A percentile compares a stretch with the other conserved stretches of the same genome.
phyloP scores from a whole-genome alignment of 139 green algal species.

The Desmodesmus armatus region DNA sequence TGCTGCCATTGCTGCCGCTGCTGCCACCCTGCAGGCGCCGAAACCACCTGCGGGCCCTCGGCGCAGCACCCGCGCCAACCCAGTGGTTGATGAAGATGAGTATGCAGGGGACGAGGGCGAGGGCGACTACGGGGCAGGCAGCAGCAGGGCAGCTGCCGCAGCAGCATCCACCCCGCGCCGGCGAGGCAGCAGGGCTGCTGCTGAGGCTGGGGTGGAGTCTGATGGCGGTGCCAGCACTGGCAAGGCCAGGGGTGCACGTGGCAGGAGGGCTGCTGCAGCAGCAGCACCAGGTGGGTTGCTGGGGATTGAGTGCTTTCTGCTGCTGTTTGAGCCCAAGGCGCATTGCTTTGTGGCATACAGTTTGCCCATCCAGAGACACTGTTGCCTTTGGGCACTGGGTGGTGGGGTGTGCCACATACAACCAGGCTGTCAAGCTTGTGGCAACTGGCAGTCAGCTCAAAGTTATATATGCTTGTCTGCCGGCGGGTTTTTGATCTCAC shows the following conservation, averaged over 20 bases:
- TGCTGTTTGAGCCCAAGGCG: too few relatives aligned
- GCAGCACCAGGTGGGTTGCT: neutral
- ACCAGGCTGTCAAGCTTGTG: neutral
- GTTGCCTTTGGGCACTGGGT: neutral
- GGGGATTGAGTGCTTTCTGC: neutral
- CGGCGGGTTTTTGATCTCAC: too few relatives aligned
- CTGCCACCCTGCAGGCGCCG: too few relatives aligned
- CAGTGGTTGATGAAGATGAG: neutral
- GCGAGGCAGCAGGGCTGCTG: neutral
- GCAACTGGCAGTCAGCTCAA: too few relatives aligned
- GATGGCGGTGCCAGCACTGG: constrained; percentile 1
- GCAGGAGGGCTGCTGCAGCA: neutral
- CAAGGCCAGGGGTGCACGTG: too few relatives aligned
- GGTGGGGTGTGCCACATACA: neutral
- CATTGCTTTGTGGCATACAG: too few relatives aligned
- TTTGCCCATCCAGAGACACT: neutral
- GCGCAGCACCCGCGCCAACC: neutral
- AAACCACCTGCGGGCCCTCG: neutral
- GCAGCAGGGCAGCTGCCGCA: neutral
- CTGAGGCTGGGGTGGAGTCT: neutral
- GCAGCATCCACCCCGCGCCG: neutral
- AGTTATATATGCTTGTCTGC: too few relatives aligned
- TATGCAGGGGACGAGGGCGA: neutral
- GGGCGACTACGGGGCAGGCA: neutral
- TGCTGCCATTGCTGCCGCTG: neutral